A percentile compares a stretch with the other conserved stretches of the same genome.
These are phyloP conservation scores for Paramecium sexaurelia DNA, from an alignment of 73 alveolate species.

Conservation along the genomic window DNA sequence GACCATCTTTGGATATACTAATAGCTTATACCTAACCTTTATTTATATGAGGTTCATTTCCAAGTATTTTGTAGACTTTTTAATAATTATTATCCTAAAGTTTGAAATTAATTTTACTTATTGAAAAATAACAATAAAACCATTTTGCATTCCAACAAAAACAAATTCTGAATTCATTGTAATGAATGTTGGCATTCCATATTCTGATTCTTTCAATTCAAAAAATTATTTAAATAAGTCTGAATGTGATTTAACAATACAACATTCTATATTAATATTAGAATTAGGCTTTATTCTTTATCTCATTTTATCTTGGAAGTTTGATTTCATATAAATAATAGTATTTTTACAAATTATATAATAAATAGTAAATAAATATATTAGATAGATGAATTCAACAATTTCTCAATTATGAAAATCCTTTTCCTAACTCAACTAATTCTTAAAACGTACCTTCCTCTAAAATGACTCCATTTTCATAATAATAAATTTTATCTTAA, in stretches of 20 bases:
- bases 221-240: not conserved
- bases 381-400: not conserved
- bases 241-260: not conserved
- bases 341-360: not conserved
- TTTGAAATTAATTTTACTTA: not conserved
- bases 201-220: not conserved
- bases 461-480: slow-evolving; percentile 75
- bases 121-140: not conserved
- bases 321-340: not conserved
- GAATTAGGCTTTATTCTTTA: not conserved
- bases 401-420: not conserved
- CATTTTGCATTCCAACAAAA: not conserved
- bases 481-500: slow-evolving; percentile 70
- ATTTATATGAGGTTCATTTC: not conserved
- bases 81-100: not conserved
- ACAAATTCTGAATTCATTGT: not conserved
- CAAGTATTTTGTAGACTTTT: not conserved
- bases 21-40: not conserved
- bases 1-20: not conserved
- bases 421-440: not conserved
- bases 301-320: not conserved
- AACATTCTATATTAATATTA: not conserved
- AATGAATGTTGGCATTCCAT: slow-evolving; percentile 4
- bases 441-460: slow-evolving; percentile 69
- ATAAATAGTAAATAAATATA: not conserved